Percentiles rank a stretch among this genome's conserved stretches.
phyloP scores from a whole-genome alignment of 2,329 filamentous ascomycete genomes.

The Furcasterigmium furcatum region DNA sequence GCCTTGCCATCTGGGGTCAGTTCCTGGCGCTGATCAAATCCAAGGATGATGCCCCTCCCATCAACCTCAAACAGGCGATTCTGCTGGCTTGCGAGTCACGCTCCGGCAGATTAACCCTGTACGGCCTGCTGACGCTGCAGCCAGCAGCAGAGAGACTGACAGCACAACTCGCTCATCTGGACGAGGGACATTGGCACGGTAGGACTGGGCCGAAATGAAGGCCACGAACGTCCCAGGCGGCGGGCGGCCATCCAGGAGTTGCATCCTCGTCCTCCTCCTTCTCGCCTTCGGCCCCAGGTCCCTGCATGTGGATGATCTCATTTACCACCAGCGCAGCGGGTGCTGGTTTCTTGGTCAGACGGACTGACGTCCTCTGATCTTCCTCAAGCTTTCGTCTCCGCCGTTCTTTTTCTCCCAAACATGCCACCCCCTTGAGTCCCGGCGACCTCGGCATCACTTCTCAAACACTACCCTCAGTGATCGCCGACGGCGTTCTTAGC shows the following conservation, averaged over 20 bases:
- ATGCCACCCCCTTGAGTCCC: slow-evolving; percentile 7
- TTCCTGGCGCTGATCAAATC: slow-evolving; percentile 40
- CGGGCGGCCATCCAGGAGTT: too few relatives aligned
- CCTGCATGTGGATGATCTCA: slow-evolving; percentile 1
- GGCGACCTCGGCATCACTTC: slow-evolving; percentile 4
- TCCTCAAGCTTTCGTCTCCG: not conserved
- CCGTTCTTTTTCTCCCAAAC: slow-evolving; percentile 6
- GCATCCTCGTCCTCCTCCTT: not conserved
- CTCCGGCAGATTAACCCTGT: slow-evolving; percentile 14
- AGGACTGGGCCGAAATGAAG: slow-evolving; percentile 2
- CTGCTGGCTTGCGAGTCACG: slow-evolving; percentile 10
- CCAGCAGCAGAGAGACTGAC: too few relatives aligned
- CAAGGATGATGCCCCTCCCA: slow-evolving; percentile 38
- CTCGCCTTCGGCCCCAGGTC: not conserved
- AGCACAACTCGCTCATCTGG: too few relatives aligned
- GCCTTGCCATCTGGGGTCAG: slow-evolving; percentile 1
- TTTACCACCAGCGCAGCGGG: not conserved
- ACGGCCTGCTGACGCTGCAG: not conserved
- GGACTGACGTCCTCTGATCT: not conserved
- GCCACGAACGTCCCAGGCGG: too few relatives aligned
- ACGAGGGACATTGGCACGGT: too few relatives aligned
- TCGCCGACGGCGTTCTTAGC: slow-evolving; percentile 8
- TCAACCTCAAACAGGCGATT: slow-evolving; percentile 48
- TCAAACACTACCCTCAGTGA: slow-evolving; percentile 10
- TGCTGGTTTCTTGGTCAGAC: not conserved